Conservation (phyloP, 1,284 basidiomycete species). For the Lentinula novae-zelandiae region DNA sequence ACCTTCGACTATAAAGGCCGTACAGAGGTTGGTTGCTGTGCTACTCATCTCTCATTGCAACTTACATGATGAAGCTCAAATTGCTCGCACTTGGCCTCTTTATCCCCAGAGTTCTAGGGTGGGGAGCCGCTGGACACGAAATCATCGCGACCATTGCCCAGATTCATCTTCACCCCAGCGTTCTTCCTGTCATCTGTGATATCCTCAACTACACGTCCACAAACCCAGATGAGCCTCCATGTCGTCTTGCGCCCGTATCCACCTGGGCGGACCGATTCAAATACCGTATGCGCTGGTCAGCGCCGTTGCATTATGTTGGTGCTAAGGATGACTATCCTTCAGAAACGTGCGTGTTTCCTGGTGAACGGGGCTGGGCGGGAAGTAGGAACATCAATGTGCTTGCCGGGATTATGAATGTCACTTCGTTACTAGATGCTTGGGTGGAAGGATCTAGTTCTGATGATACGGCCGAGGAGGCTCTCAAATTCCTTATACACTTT, state of each 20-base stretch:
- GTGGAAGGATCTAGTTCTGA: slow-evolving; percentile 17
- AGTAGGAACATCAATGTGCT: slow-evolving; percentile 58
- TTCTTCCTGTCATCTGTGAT: slow-evolving; percentile 65
- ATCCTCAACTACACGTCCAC: slow-evolving; percentile 54
- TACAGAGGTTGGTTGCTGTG: neutral
- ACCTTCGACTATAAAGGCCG: neutral
- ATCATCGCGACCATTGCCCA: slow-evolving; percentile 92
- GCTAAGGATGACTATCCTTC: slow-evolving; percentile 75
- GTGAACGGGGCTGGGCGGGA: slow-evolving; percentile 46
- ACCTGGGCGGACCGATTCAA: slow-evolving; percentile 83
- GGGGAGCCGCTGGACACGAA: slow-evolving; percentile 56
- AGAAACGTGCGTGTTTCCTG: slow-evolving; percentile 74
- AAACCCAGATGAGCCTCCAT: slow-evolving; percentile 40
- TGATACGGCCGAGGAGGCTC: slow-evolving; percentile 53
- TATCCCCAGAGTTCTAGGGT: slow-evolving; percentile 24
- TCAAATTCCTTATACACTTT: slow-evolving; percentile 90
- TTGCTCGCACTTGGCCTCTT: neutral
- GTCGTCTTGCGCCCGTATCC: slow-evolving; percentile 78
- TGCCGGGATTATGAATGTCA: slow-evolving; percentile 13
- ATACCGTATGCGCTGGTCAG: slow-evolving; percentile 64
- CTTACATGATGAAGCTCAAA: slow-evolving; percentile 8
- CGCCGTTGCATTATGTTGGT: slow-evolving; percentile 72
- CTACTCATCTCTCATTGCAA: neutral
- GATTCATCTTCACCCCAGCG: slow-evolving; percentile 79
- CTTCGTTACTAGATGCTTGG: slow-evolving; percentile 13